These are phyloP conservation scores for Trichoderma simmonsii DNA, from an alignment of 2,329 filamentous ascomycete genomes.

Conservation along the genomic window DNA sequence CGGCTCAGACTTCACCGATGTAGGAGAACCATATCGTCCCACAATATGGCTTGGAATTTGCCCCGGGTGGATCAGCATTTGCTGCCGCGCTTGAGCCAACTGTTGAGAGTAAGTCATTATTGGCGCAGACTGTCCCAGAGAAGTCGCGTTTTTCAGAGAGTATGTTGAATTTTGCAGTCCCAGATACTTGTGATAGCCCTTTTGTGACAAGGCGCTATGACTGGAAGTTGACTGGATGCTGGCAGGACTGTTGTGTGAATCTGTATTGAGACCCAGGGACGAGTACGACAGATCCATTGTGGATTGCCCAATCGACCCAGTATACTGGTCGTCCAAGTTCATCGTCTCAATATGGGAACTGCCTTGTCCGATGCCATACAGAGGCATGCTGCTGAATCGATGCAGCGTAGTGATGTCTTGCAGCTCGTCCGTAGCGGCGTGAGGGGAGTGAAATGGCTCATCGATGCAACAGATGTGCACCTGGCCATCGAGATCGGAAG, in stretches of 20 bases:
- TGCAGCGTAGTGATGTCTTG: constrained; percentile 51
- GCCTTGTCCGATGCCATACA: constrained; percentile 58
- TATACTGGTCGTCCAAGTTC: constrained; percentile 53
- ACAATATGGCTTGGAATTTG: constrained; percentile 25
- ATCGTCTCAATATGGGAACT: constrained; percentile 62
- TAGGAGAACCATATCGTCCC: constrained; percentile 37
- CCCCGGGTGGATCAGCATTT: constrained; percentile 36
- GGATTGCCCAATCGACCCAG: constrained; percentile 46
- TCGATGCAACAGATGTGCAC: constrained; percentile 43
- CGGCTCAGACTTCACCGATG: constrained; percentile 45
- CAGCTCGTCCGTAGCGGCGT: constrained; percentile 43
- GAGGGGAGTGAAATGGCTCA: constrained; percentile 43
- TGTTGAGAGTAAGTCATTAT: constrained; percentile 29
- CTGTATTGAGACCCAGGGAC: constrained; percentile 45
- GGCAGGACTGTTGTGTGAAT: constrained; percentile 57
- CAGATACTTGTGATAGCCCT: constrained; percentile 57
- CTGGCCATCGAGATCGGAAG: constrained; percentile 53
- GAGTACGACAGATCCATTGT: constrained; percentile 51
- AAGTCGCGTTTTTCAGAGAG: constrained; percentile 44
- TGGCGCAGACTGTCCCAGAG: constrained; percentile 42
- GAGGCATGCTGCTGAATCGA: constrained; percentile 45
- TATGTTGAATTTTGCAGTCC: constrained; percentile 47
- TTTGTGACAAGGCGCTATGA: constrained; percentile 52
- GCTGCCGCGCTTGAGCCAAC: constrained; percentile 42
- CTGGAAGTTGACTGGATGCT: constrained; percentile 56